phyloP scores from a whole-genome alignment of 2,329 filamentous ascomycete genomes.

The Fusarium dimerum region DNA sequence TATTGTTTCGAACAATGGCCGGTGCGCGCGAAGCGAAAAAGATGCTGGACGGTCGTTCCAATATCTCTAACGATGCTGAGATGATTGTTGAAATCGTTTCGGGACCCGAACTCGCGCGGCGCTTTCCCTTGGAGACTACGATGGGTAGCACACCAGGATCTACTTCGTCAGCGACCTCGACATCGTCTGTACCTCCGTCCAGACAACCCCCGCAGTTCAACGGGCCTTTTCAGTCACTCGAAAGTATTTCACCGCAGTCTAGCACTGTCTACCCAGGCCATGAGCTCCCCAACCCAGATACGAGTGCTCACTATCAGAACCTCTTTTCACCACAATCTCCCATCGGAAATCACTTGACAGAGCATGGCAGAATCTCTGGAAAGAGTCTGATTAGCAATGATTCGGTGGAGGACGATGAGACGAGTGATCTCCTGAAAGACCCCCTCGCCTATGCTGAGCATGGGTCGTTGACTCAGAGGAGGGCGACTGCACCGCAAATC shows the following conservation, averaged over 20 bases:
- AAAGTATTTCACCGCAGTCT: constrained; percentile 63
- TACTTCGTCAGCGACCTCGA: constrained; percentile 38
- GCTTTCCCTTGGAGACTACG: constrained; percentile 24
- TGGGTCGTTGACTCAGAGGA: constrained; percentile 49
- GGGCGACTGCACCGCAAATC: constrained; percentile 71
- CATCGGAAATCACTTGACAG: constrained; percentile 68
- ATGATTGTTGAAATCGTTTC: constrained; percentile 60
- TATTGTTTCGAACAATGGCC: constrained; percentile 53
- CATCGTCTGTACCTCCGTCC: constrained; percentile 39
- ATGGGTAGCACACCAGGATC: constrained; percentile 18
- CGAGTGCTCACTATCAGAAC: constrained; percentile 56
- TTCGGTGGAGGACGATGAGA: constrained; percentile 65
- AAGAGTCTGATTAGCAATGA: constrained; percentile 75
- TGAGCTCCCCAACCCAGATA: constrained; percentile 61
- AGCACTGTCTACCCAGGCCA: constrained; percentile 52
- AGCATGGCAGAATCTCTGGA: constrained; percentile 60
- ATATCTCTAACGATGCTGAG: constrained; percentile 50
- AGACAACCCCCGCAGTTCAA: constrained; percentile 63
- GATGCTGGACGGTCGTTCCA: constrained; percentile 58
- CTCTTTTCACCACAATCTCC: constrained; percentile 75
- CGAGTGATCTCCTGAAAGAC: constrained; percentile 70
- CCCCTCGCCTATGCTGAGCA: constrained; percentile 73
- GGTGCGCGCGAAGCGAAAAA: constrained; percentile 58
- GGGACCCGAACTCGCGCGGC: constrained; percentile 34
- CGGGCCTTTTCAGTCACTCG: constrained; percentile 60